Evolutionary conservation across 768 basidiomycete species (phyloP), one percentile per base, ranked within the genome.

Genomic region (Russula sp.): DNA sequence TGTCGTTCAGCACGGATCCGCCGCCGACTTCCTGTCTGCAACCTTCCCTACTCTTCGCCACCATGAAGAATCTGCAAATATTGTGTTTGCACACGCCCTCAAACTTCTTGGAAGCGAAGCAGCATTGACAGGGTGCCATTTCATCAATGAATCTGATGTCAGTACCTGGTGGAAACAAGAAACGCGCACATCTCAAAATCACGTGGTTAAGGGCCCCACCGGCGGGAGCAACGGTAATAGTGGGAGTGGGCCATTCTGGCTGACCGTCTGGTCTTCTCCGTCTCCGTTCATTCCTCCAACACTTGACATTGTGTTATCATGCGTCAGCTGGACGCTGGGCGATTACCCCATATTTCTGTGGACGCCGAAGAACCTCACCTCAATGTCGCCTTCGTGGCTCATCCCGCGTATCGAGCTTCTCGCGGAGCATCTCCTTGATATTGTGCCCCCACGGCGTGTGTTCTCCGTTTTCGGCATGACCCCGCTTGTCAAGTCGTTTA

Each of bases 271-370:
- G 78, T 77, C 78, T 32, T 67, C 68, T 4, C 70, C 73, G 18
- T 54, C 73, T n/a, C 68, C 72, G 14, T 70, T 71, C 40, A 34
- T 56, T 1, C 63, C 64, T 13, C 71, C 67, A 27, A 71, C 71
- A 1, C 75, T 82, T 51, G 77, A 80, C 31, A 64, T 82, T 47
- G 75, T 80, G 44, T 57, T 85, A 49, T 75, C 82, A 13, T 84
- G 82, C 66, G 76, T 79, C 54, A 71, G 71, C 51, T 78, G 75
- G 61, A 74, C 73, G 20, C 65, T 77, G 49, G 79, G 83, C 54
- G 73, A 79, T 51, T 76, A 82, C 57, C 84, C 83, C 34, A 72
- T 83, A 59, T 85, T 84, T 70, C 65, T 84, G 44, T 83, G 80
- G 78, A 73, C 77, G 18, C 72, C 76, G 8, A 73, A 71, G 22